These are phyloP conservation scores for Myxozyma sirexii DNA, from an alignment of 805 yeast species.

Conservation along the genomic window DNA sequence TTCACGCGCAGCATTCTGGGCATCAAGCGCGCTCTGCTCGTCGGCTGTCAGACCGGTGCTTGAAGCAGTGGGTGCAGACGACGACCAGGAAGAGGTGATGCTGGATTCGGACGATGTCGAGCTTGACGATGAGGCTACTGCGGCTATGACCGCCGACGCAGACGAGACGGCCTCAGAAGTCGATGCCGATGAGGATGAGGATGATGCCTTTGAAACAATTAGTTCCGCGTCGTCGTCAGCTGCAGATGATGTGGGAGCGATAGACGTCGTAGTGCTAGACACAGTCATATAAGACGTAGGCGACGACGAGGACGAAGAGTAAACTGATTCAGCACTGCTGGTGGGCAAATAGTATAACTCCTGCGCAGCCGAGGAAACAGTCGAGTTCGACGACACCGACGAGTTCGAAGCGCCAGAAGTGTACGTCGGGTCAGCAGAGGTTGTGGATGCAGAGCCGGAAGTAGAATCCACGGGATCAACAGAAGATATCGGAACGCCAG, in stretches of 20 bases:
- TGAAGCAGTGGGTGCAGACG: background rate
- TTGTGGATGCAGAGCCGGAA: background rate
- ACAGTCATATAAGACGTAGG: background rate
- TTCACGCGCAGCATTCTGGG: constrained; percentile 13
- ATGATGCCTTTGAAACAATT: background rate
- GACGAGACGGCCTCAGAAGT: background rate
- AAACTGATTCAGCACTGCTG: background rate
- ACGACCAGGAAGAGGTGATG: background rate
- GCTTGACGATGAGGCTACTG: background rate
- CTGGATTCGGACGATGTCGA: background rate
- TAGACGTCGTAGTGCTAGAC: background rate
- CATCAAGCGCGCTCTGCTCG: constrained; percentile 1
- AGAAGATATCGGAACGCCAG: background rate
- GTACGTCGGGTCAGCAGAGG: background rate
- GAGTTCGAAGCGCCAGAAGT: background rate
- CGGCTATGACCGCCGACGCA: background rate
- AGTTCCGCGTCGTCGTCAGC: background rate
- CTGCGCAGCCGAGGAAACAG: background rate
- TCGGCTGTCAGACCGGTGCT: background rate
- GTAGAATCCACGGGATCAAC: background rate
- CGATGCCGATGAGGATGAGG: constrained; percentile 2
- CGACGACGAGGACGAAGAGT: background rate
- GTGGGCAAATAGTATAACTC: background rate
- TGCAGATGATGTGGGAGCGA: background rate
- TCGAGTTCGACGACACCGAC: background rate